A percentile compares a stretch with the other conserved stretches of the same genome.
These are phyloP conservation scores for Lepidopterella palustris DNA, from an alignment of 495 filamentous ascomycete species.

Conservation along the genomic window DNA sequence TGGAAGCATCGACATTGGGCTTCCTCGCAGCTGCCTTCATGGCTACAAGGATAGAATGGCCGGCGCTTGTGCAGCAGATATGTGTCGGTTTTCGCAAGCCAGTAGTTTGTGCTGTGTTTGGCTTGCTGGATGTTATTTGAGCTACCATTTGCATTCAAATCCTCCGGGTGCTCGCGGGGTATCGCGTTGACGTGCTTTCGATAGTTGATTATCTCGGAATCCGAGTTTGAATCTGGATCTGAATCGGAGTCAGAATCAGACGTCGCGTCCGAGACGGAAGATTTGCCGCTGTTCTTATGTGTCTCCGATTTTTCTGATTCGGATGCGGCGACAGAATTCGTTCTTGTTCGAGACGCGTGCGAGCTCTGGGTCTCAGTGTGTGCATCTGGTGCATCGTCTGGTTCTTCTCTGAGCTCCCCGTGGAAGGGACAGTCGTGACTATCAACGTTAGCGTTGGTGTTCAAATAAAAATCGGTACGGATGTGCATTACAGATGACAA, in stretches of 20 bases:
- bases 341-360: neutral
- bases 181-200: neutral
- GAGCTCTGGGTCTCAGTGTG: conserved; percentile 3
- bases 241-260: neutral
- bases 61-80: conserved; percentile 21
- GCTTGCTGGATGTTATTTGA: neutral
- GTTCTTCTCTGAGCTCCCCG: conserved; percentile 27
- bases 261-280: neutral
- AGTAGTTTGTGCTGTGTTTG: neutral
- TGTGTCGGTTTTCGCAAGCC: conserved; percentile 9
- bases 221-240: neutral
- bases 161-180: neutral
- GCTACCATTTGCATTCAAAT: neutral
- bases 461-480: neutral
- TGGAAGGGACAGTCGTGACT: conserved; percentile 31
- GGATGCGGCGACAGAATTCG: neutral
- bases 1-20: conserved; percentile 48
- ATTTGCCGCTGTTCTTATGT: too few relatives aligned
- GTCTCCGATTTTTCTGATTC: neutral
- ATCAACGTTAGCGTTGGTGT: conserved; percentile 2
- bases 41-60: conserved; percentile 38
- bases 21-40: conserved; percentile 39
- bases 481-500: conserved; percentile 14
- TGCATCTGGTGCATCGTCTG: conserved; percentile 14
- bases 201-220: neutral